Evolutionary conservation across 331 rosid genomes (phyloP).

Genomic region (Quercus phellos): DNA sequence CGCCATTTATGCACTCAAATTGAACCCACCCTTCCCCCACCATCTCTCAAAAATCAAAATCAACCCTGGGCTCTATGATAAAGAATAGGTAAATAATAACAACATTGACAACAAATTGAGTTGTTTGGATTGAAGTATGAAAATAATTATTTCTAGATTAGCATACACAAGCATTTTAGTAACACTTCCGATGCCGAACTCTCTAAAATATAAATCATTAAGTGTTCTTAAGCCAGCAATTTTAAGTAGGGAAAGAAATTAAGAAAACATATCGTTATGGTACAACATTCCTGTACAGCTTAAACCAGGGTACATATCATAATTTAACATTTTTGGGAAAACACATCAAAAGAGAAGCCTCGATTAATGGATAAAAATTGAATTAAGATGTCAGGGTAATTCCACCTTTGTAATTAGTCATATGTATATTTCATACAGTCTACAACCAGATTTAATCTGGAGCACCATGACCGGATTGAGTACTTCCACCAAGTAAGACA

Average conservation of each 20-base stretch:
- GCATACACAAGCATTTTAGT: no score
- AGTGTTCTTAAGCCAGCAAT: neutral
- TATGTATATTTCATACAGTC: neutral
- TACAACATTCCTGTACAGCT: neutral
- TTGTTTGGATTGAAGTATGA: no score
- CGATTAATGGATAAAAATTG: neutral
- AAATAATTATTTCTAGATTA: no score
- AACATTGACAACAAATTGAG: fast-evolving
- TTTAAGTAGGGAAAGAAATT: neutral
- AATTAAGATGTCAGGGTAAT: neutral
- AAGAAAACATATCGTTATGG: neutral
- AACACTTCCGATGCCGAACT: no score
- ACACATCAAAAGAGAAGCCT: neutral
- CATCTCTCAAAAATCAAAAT: no score
- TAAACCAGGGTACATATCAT: neutral
- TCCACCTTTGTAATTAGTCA: neutral
- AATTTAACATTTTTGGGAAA: neutral
- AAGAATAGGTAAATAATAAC: no score
- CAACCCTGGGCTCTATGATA: no score
- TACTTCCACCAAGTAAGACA: neutral
- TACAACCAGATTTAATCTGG: neutral
- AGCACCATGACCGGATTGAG: neutral
- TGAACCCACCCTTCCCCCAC: no score
- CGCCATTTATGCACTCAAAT: no score
- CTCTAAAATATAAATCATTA: neutral